Base-by-base conservation (phyloP, 495 filamentous ascomycete species). In the Aspergillus nanangensis region DNA sequence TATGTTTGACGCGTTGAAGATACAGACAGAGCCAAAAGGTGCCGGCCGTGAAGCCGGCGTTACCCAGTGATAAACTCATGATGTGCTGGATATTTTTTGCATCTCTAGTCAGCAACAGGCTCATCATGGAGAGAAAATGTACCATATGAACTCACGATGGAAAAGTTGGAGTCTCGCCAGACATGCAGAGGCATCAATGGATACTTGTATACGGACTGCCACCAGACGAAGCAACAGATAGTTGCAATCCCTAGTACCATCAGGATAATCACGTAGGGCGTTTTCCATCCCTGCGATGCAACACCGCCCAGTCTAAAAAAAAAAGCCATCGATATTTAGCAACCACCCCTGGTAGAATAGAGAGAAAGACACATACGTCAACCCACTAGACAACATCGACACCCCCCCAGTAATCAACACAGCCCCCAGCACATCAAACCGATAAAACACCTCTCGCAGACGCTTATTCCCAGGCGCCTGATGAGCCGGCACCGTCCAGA, bases 401-500 rank as follows among this genome's bases (percentile, higher is more conserved):
- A 87, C 77, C 5, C 84, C 82, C 21, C 63, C 66, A 8, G 87
- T 81, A 34, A 84, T 70, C 39, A 88, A 67, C 9, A 72, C 60
- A 1, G 83, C 83, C 1, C 86, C 87, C 3, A 82, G 50, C 59
- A 84, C 70, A 62, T 90, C 85, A 45, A 90, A 77, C 18, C 64
- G 63, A 56, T 72, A 79, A 34, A 84, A 21, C 5, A 74, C 72
- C 21, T 67, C 57, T 44, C 68, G 11, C 11, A 48, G 27, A 60
- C 65, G 63, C 44, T 71, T 62, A n/a, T n/a, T n/a, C 38, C 69
- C 74, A 7, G 51, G 45, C 17, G 71, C 70, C 39, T 69, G 70
- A 44, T 83, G 79, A 4, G 67, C 57, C 5, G 86, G 87, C 38
- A 90, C 81, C 25, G 84, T 79, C 51, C 80, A 77, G n/a, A 80